Percentiles rank a stretch among this genome's conserved stretches.
phyloP scores from a whole-genome alignment of 345 rosid species.

The Populus simonii region DNA sequence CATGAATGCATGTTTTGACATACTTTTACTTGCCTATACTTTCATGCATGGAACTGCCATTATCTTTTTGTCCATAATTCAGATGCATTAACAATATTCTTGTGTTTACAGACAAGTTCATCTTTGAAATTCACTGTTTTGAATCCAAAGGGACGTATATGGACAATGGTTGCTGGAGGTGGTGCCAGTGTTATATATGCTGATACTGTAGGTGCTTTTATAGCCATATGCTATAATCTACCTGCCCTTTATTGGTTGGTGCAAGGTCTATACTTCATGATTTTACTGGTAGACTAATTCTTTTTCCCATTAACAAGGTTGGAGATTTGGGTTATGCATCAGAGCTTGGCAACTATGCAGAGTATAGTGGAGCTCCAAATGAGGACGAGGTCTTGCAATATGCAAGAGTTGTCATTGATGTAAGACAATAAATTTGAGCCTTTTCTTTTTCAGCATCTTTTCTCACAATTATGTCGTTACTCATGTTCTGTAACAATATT shows the following conservation, averaged over 20 bases:
- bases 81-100: background rate
- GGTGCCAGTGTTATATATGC: conserved; percentile 99
- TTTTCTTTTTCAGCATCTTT: background rate
- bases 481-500: background rate
- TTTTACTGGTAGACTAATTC: background rate
- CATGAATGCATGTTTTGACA: conserved; percentile 5
- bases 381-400: conserved; percentile 96
- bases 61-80: background rate
- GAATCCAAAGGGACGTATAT: conserved; percentile 91
- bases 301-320: conserved; percentile 49
- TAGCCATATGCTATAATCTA: background rate
- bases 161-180: conserved; percentile 99
- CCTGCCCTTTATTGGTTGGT: background rate
- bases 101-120: conserved; percentile 75
- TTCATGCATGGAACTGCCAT: background rate
- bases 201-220: conserved; percentile 60
- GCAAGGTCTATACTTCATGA: background rate
- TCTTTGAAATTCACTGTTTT: conserved; percentile 92
- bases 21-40: background rate
- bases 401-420: conserved; percentile 95
- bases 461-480: background rate
- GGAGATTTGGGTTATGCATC: conserved; percentile 98
- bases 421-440: conserved; percentile 23
- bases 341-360: conserved; percentile 94
- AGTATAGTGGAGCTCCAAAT: conserved; percentile 98